These are phyloP conservation scores for Scheffersomyces titani DNA, from an alignment of 1,139 yeast genomes.

Conservation along the genomic window DNA sequence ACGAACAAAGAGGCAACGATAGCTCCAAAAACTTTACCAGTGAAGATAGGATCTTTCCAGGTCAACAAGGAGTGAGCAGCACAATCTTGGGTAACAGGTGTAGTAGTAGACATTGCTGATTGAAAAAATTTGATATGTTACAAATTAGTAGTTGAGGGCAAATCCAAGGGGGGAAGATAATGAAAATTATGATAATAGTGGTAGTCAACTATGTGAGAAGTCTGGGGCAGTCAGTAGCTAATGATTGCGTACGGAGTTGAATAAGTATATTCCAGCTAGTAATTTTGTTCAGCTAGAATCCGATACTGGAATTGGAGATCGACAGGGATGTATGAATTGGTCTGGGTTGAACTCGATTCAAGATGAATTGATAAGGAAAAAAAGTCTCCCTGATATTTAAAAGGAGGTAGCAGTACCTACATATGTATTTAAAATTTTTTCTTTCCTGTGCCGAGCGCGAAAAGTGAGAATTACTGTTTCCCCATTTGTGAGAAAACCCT, in stretches of 20 bases:
- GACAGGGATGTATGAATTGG: slow-evolving; percentile 5
- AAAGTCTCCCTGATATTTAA: neutral
- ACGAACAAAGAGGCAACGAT: slow-evolving; percentile 59
- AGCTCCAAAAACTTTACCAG: slow-evolving; percentile 77
- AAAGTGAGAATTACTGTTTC: neutral
- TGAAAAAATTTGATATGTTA: neutral
- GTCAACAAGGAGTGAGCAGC: slow-evolving; percentile 49
- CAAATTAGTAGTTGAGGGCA: slow-evolving; percentile 2
- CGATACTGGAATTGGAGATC: slow-evolving; percentile 3
- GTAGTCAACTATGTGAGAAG: neutral
- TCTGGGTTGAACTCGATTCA: neutral
- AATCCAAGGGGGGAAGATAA: slow-evolving; percentile 3
- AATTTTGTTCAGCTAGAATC: slow-evolving; percentile 4
- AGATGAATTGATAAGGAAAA: neutral
- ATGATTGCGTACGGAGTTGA: slow-evolving; percentile 5
- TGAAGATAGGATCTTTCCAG: slow-evolving; percentile 80
- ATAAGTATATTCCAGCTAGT: neutral
- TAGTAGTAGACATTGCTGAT: slow-evolving; percentile 14
- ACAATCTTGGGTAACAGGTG: slow-evolving; percentile 13
- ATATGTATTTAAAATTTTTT: neutral
- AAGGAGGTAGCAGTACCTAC: neutral
- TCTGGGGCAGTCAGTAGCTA: neutral
- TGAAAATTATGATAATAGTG: neutral
- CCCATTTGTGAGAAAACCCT: neutral
- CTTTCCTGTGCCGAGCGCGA: neutral